Base-by-base conservation (phyloP, 1,139 yeast species). In the Pneumocystis canis region DNA sequence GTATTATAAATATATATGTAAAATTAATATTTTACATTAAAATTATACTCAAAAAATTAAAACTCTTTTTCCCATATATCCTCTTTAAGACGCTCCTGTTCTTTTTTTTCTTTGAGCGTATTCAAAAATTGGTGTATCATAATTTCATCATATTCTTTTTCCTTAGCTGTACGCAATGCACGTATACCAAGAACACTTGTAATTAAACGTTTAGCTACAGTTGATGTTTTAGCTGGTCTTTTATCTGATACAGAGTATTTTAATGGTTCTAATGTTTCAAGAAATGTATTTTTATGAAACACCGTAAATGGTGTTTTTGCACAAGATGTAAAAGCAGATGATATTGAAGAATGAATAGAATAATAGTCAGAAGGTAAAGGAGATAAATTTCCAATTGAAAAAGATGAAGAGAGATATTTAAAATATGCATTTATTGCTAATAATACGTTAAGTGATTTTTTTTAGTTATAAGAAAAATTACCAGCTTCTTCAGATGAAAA, bases 341-440 rank as follows among this genome's bases (percentile, higher is more conserved):
- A 47, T 9, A 31, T 47, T 25, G 54, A 47, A 25, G 54, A 47
- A 47, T 20, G 31, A 25, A 47, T 11, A 3, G 54, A 47, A 47
- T 25, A 11, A 47, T 47, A 47, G 16, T 25, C 31, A 25, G 54
- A n/a, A n/a, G 54, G 54, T 14, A 47, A 58, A 3, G 64, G 64
- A 5, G 60, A 60, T n/a, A 63, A 60, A 3, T 59, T 63, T 60
- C 64, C 64, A 6, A 63, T 53, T 25, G 64, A 63, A 25, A 40
- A 37, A 28, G 58, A 58, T 7, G 64, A 63, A 20, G 64, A 60
- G n/a, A 63, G 61, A 33, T 63, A 63, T 30, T 59, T 39, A 16
- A 63, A 63, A 56, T 63, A 63, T 11, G 64, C 62, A 25, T 63
- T 60, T 33, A 57, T 56, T 9, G 64, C 64, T 39, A 32, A 41